Base-by-base conservation (phyloP, 2,329 filamentous ascomycete species). In the Diplodia scrobiculata region DNA sequence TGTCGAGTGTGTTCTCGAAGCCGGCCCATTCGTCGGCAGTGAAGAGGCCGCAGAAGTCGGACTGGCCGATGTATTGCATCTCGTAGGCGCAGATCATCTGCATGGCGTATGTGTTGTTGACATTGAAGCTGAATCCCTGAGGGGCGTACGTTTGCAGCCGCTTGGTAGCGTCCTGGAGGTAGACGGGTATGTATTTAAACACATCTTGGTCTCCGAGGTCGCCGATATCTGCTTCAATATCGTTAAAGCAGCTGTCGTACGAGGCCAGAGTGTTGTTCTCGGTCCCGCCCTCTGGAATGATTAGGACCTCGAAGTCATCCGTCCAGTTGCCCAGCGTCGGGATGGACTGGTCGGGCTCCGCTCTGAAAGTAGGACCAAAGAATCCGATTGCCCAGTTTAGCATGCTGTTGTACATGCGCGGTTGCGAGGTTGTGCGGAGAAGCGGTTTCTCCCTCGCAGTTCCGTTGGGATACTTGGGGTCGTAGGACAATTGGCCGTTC, bases 81-180 rank as follows among this genome's bases (percentile, higher is more conserved):
- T 86, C 84, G 69, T 86, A 86, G 2, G 82, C 81, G 69, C 84
- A 87, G 62, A 84, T 77, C 68, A 79, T 73, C 67, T 84, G 76
- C 75, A 79, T 75, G 25, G 75, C 75, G 68, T 84, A 84, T 0
- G 82, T 81, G 71, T 86, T 83, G 68, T 81, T 80, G 41, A 76
- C 69, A 0, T 77, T 84, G 38, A 86, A 75, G 17, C 73, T 76
- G 72, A 86, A 84, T 36, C 80, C 81, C 0, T 70, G 36, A 3
- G 84, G 83, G 4, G 80, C 78, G 70, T 81, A 81, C 45, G 76
- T 67, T 29, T 83, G 79, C 21, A 86, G 73, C 2, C 84, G 80
- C 14, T 74, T 68, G 1, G 80, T 80, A 9, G 83, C 82, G 32
- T 76, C 69, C 10, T 74, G 71, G 4, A 84, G 78, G 68, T 84